Base-by-base conservation (phyloP, 768 basidiomycete genomes). In the Leccinum sublutescens region DNA sequence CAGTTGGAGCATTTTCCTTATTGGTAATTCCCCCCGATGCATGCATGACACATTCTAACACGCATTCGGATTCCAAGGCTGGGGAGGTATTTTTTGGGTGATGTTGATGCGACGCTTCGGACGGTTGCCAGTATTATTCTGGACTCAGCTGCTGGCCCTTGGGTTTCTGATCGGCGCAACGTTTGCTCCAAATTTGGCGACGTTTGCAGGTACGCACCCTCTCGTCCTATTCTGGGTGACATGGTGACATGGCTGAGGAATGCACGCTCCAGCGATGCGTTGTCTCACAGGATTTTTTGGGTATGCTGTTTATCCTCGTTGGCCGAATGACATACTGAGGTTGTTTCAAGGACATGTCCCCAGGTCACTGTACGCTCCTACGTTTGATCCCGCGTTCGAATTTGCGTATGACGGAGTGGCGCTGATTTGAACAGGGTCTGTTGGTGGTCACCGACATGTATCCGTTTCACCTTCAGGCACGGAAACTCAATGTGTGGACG, bases 381-480 rank as follows among this genome's bases (percentile, higher is more conserved):
- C 11, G 10, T 49, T 53, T 0, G 11, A 40, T 29, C 14, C 9
- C 5, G 6, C 21, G 27, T 31, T 38, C 4, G 31, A 58, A 23
- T 33, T 25, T 19, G 0, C 19, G 40, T 48, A 6, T 63, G 31
- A 68, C 36, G 11, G 4, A 21, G 2, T 33, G 15, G 36, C 8
- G n/a, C 11, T 45, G 43, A 4, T 56, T 31, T 19, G 6, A 51
- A 52, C 38, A 78, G 78, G 80, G 80, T 34, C 64, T 81, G 0
- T 80, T 76, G 59, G 67, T 80, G 36, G 74, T 82, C 60, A 79
- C 78, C 29, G 82, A 82, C 57, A 73, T 84, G 43, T 83, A 74
- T 64, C 82, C 82, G 3, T 84, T 83, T 69, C 82, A 83, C 57
- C 72, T 80, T 12, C 82, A 83, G 58, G 81, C 80, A 4, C 73